Base-by-base conservation (phyloP, 805 yeast species). In the Wickerhamiella nectarea region DNA sequence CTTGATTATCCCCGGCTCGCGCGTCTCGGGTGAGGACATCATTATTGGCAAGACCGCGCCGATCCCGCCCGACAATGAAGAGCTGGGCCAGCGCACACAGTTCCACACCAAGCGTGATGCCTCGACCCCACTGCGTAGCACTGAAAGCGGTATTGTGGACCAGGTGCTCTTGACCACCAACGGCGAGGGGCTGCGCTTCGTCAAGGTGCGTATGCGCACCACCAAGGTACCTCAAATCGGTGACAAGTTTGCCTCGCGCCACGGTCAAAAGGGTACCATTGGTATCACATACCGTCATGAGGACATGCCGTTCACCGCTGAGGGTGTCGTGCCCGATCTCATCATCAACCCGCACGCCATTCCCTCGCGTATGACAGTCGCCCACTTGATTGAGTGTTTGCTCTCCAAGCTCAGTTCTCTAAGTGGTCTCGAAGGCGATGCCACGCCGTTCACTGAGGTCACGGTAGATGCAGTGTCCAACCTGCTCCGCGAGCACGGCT, bases 301-400 rank as follows among this genome's bases (percentile, higher is more conserved):
- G 65, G 99, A 91, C 62, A 89, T 91, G 97, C 99, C 98, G 22
- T 91, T 91, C 63, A 79, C 94, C 7, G 72, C 84, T 2, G 93
- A 89, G 63, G 99, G 99, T 63, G 65, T 89, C 60, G 96, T 89
- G 31, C 99, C 99, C 6, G 99, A 91, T 67, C 71, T 91, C 60
- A 85, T 91, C 57, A 91, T 91, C 62, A 91, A 91, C 64, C 99
- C 99, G 2, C 99, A 91, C 66, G 98, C 97, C 60, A 91, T 91
- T 74, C 99, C 99, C 54, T 91, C 99, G 46, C 96, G 99, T 75
- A 91, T 91, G 99, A 91, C 99, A 34, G 98, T 91, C 48, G 99
- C 98, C 40, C 97, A 91, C 71, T 80, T 91, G 71, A 89, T 91
- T 65, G 99, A 91, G 71, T 91, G 98, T 80, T 70, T 91, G 63